phyloP scores from a whole-genome alignment of 495 filamentous ascomycete species.

The Annulohypoxylon moriforme region DNA sequence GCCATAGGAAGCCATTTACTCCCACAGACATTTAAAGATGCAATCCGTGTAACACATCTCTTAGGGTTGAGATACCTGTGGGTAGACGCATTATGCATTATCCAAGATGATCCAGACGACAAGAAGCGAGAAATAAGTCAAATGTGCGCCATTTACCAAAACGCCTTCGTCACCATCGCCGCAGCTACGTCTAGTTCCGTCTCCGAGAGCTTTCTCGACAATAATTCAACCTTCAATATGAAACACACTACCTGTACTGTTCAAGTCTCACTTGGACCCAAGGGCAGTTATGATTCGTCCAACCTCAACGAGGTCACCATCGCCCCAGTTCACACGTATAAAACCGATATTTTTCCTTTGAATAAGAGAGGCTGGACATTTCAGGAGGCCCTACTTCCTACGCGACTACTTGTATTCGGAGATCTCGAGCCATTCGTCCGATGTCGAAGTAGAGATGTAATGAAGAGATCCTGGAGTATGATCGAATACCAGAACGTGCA shows the following conservation, averaged over 20 bases:
- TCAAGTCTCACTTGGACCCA: not conserved
- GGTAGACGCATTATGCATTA: conserved; percentile 48
- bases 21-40: conserved; percentile 22
- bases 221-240: conserved; percentile 6
- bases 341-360: conserved; percentile 21
- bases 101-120: conserved; percentile 46
- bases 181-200: conserved; percentile 27
- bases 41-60: not conserved
- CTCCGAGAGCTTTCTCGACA: conserved; percentile 23
- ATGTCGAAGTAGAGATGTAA: conserved; percentile 27
- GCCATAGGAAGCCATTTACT: conserved; percentile 5
- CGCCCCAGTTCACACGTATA: conserved; percentile 17
- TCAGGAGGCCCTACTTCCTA: conserved; percentile 26
- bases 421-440: conserved; percentile 35
- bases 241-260: conserved; percentile 25
- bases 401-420: conserved; percentile 30
- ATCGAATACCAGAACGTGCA: conserved; percentile 21
- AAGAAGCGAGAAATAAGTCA: conserved; percentile 33
- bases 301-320: conserved; percentile 8
- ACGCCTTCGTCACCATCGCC: conserved; percentile 25
- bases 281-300: not conserved
- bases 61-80: conserved; percentile 38
- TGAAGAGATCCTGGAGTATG: conserved; percentile 21
- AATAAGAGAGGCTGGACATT: conserved; percentile 35
- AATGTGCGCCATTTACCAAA: conserved; percentile 36